Percentiles rank a stretch among this genome's conserved stretches.
These are phyloP conservation scores for Phytopythium kandeliae DNA, from an alignment of 352 stramenopile species.

Conservation along the genomic window DNA sequence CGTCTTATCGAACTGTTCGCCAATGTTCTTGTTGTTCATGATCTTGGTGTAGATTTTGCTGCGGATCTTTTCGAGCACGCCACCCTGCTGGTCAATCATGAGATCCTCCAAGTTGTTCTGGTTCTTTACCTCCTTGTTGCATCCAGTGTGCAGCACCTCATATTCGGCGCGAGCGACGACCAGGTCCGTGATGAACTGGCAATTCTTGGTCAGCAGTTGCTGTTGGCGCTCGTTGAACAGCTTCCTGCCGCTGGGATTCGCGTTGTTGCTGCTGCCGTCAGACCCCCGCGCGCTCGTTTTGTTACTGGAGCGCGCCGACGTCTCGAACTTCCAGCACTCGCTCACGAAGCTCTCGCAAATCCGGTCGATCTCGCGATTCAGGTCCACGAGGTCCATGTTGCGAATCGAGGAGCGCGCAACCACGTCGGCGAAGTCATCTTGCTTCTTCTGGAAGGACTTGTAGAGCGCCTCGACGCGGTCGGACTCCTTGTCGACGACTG, in stretches of 20 bases:
- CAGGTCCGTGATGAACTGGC: slow-evolving; percentile 76
- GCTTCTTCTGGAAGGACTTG: slow-evolving; percentile 71
- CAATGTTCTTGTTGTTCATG: slow-evolving; percentile 89
- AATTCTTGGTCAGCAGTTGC: slow-evolving; percentile 69
- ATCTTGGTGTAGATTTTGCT: slow-evolving; percentile 80
- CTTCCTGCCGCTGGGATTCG: slow-evolving; percentile 26
- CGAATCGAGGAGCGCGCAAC: slow-evolving; percentile 70
- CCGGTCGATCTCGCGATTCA: slow-evolving; percentile 78
- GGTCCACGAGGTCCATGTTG: slow-evolving; percentile 74
- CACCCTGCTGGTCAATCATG: slow-evolving; percentile 59
- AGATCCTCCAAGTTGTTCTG: slow-evolving; percentile 43
- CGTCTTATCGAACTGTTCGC: slow-evolving; percentile 83
- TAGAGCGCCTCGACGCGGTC: slow-evolving; percentile 79
- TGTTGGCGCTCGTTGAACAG: slow-evolving; percentile 81
- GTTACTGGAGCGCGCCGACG: slow-evolving; percentile 53
- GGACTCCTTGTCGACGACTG: slow-evolving; percentile 76
- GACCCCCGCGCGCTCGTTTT: slow-evolving; percentile 23
- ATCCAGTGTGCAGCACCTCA: slow-evolving; percentile 59
- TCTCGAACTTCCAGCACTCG: slow-evolving; percentile 88
- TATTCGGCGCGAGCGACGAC: slow-evolving; percentile 73
- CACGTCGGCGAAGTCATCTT: slow-evolving; percentile 75
- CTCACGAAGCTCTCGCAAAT: slow-evolving; percentile 74
- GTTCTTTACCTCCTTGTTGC: slow-evolving; percentile 53
- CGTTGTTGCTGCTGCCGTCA: slow-evolving; percentile 23
- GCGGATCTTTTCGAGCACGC: slow-evolving; percentile 70